These are phyloP conservation scores for Colletotrichum nymphaeae DNA, from an alignment of 2,329 filamentous ascomycete genomes.

Conservation along the genomic window DNA sequence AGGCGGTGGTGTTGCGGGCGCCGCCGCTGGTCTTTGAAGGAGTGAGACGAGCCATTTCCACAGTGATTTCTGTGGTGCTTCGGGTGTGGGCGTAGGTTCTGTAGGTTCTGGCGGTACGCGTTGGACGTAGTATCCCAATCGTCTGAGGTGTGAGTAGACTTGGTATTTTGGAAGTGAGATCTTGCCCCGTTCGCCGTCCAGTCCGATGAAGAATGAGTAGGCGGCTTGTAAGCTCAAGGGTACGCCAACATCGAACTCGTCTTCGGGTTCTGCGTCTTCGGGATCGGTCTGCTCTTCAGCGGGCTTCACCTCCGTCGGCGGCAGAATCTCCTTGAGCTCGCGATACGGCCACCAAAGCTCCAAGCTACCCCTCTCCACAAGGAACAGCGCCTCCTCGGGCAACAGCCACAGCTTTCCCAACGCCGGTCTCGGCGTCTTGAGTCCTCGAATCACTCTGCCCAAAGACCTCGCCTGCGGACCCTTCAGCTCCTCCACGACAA, in stretches of 20 bases:
- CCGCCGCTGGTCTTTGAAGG: slow-evolving; percentile 43
- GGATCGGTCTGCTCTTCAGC: slow-evolving; percentile 42
- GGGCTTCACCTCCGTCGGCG: slow-evolving; percentile 42
- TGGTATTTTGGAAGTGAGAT: slow-evolving; percentile 82
- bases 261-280: slow-evolving; percentile 44
- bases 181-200: slow-evolving; percentile 70
- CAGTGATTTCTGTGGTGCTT: slow-evolving; percentile 45
- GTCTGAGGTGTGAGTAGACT: slow-evolving; percentile 87
- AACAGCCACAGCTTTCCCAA: slow-evolving; percentile 82
- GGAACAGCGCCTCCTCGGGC: slow-evolving; percentile 90
- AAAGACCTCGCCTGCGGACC: slow-evolving; percentile 81
- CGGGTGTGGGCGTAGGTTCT: background rate
- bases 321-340: slow-evolving; percentile 61
- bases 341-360: slow-evolving; percentile 85
- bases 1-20: slow-evolving; percentile 44
- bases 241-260: slow-evolving; percentile 72
- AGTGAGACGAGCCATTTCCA: slow-evolving; percentile 67
- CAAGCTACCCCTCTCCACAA: slow-evolving; percentile 87
- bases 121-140: slow-evolving; percentile 83
- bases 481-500: slow-evolving; percentile 77
- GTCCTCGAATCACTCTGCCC: slow-evolving; percentile 72
- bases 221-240: slow-evolving; percentile 92
- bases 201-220: slow-evolving; percentile 85
- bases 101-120: slow-evolving; percentile 65
- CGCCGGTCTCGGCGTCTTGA: slow-evolving; percentile 62